These are phyloP conservation scores for Luvunga scandens DNA, from an alignment of 345 rosid genomes.

Conservation along the genomic window DNA sequence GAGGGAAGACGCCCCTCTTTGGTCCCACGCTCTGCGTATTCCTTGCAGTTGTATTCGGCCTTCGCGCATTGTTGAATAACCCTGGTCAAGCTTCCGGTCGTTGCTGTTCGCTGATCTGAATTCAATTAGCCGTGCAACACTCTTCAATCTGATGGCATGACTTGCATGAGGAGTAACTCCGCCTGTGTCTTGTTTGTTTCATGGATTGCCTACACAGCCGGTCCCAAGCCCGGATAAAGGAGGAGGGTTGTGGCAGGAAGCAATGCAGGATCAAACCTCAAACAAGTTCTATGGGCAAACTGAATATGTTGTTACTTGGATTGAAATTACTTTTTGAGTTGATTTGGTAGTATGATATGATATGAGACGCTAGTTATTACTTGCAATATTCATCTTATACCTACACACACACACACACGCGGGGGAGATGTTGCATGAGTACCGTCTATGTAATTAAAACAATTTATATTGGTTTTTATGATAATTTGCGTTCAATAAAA, in stretches of 20 bases:
- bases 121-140: no score
- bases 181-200: constrained; percentile 40
- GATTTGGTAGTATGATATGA: background rate
- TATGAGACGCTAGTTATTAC: background rate
- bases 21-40: background rate
- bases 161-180: constrained; percentile 37
- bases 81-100: background rate
- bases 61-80: background rate
- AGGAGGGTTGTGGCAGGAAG: constrained; percentile 42
- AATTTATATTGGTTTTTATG: no score
- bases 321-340: background rate
- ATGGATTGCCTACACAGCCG: constrained; percentile 34
- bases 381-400: background rate
- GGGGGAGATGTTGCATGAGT: no score
- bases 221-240: constrained; percentile 77
- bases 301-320: background rate
- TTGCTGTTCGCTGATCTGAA: background rate
- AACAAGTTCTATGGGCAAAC: background rate
- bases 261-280: background rate
- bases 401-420: no score
- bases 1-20: background rate
- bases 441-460: no score
- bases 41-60: background rate
- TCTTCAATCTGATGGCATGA: background rate
- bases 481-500: no score